Evolutionary conservation across 2,329 filamentous ascomycete species (phyloP).

Genomic region (Talaromyces amestolkiae): DNA sequence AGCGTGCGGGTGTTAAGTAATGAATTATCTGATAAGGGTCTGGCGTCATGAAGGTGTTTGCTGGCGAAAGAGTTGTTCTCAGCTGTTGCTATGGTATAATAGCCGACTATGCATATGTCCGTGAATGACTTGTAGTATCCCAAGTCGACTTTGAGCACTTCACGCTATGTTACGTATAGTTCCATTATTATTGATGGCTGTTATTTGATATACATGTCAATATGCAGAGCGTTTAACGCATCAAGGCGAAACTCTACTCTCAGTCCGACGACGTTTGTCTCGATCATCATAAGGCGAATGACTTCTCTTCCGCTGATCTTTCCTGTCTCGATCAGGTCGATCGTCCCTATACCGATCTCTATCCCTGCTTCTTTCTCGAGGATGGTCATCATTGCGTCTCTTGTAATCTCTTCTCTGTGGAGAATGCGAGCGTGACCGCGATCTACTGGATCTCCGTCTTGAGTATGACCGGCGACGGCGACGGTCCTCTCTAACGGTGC

Average conservation of each 20-base stretch:
- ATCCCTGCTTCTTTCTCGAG: conserved; percentile 24
- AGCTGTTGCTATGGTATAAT: neutral
- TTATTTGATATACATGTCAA: neutral
- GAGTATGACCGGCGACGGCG: conserved; percentile 35
- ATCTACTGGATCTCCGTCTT: conserved; percentile 30
- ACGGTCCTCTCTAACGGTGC: conserved; percentile 34
- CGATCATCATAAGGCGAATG: conserved; percentile 43
- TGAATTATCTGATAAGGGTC: neutral
- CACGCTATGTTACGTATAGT: neutral
- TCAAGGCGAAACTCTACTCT: conserved; percentile 20
- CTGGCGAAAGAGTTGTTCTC: neutral
- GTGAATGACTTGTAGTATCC: neutral
- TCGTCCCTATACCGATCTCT: conserved; percentile 48
- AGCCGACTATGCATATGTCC: neutral
- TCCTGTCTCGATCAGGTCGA: conserved; percentile 36
- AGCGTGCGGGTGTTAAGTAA: conserved; percentile 55
- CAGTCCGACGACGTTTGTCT: conserved; percentile 42
- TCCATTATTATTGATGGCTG: neutral
- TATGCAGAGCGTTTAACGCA: neutral
- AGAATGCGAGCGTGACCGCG: conserved; percentile 58
- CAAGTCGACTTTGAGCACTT: neutral
- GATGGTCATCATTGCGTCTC: conserved; percentile 47
- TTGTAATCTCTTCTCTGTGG: conserved; percentile 44
- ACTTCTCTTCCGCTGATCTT: conserved; percentile 39
- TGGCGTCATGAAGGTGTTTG: neutral